A percentile compares a stretch with the other conserved stretches of the same genome.
Conservation (phyloP, 352 stramenopile genomes). For the Phytophthora macrochlamydospora region DNA sequence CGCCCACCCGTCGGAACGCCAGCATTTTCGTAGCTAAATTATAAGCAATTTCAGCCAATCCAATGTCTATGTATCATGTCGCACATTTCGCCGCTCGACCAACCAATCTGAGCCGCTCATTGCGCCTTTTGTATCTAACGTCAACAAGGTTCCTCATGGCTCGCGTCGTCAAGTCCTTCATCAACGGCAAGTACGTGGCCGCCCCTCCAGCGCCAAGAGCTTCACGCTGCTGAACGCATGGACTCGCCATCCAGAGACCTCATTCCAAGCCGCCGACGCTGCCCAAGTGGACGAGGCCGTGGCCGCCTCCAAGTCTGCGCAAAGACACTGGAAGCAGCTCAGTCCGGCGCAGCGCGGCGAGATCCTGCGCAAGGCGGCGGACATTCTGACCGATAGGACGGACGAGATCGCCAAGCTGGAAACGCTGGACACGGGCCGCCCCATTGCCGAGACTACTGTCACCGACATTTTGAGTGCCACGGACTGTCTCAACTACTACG, state of each 20-base stretch:
- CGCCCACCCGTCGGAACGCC: constrained; percentile 4
- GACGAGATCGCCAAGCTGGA: constrained; percentile 76
- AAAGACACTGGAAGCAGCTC: constrained; percentile 68
- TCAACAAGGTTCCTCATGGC: constrained; percentile 16
- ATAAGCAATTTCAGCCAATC: neutral
- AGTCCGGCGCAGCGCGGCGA: constrained; percentile 66
- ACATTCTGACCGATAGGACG: constrained; percentile 63
- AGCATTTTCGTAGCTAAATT: constrained; percentile 6
- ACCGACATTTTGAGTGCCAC: constrained; percentile 74
- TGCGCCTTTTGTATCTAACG: neutral
- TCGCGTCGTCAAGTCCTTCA: constrained; percentile 66
- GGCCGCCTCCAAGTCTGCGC: constrained; percentile 38
- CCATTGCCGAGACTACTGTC: constrained; percentile 73
- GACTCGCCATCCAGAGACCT: constrained; percentile 53
- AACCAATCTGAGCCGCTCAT: neutral
- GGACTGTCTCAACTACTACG: constrained; percentile 85
- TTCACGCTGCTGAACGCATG: constrained; percentile 72
- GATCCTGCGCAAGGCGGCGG: constrained; percentile 63
- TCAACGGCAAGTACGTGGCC: constrained; percentile 68
- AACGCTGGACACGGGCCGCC: constrained; percentile 78
- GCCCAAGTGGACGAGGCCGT: constrained; percentile 63
- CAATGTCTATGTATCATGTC: too few relatives aligned
- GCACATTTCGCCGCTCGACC: constrained; percentile 21
- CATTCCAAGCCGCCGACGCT: constrained; percentile 52
- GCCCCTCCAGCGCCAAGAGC: constrained; percentile 15